Conservation (phyloP, 768 basidiomycete genomes). For the Boletus reticuloceps region DNA sequence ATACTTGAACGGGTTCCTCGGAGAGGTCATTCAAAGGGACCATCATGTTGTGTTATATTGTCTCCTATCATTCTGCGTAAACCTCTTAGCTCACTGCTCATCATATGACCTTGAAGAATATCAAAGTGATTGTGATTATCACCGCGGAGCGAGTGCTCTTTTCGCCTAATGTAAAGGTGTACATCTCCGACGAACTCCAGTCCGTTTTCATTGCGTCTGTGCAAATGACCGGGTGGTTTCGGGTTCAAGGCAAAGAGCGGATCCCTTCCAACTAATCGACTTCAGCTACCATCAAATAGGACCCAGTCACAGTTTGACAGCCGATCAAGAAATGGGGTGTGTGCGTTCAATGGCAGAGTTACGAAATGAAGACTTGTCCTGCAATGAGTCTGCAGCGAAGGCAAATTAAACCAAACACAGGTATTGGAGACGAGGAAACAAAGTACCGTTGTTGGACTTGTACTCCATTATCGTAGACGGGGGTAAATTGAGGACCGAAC, state of each 20-base stretch:
- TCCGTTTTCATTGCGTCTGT: neutral
- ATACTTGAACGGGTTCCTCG: conserved; percentile 2
- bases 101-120: neutral
- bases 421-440: neutral
- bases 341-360: conserved; percentile 56
- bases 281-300: neutral
- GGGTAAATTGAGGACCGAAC: conserved; percentile 72
- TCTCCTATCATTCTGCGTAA: neutral
- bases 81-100: neutral
- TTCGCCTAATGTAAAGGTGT: conserved; percentile 8
- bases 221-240: conserved; percentile 1
- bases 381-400: conserved; percentile 68
- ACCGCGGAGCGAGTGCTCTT: neutral
- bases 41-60: conserved; percentile 10
- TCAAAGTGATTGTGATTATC: conserved; percentile 1
- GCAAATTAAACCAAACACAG: neutral
- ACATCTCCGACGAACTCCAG: conserved; percentile 9
- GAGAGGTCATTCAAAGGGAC: neutral
- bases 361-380: conserved; percentile 84
- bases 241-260: neutral
- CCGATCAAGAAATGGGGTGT: conserved; percentile 20
- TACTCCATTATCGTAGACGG: conserved; percentile 86
- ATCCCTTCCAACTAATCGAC: neutral
- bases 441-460: conserved; percentile 83
- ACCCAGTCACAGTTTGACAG: no score